Conservation (phyloP, 1,139 yeast genomes). For the Magnusiomyces sp. region DNA sequence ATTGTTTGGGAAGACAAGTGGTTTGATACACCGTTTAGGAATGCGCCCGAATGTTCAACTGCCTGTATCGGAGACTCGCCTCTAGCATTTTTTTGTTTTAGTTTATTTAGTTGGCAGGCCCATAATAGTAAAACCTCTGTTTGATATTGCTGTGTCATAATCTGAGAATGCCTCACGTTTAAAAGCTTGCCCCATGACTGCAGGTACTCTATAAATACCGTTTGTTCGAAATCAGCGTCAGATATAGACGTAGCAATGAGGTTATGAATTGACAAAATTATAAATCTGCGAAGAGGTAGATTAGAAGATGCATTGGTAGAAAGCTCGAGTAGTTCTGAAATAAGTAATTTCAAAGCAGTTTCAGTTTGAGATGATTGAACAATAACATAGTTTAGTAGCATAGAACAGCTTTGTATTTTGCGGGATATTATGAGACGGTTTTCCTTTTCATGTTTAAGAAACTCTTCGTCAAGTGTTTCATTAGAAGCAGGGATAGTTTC, state of each 20-base stretch:
- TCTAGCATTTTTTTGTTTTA: conserved; percentile 22
- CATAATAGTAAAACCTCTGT: conserved; percentile 24
- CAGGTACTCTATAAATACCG: conserved; percentile 16
- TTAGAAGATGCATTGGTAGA: conserved; percentile 3
- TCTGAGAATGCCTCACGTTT: conserved; percentile 19
- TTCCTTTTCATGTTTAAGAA: too few relatives aligned
- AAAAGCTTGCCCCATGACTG: conserved; percentile 22
- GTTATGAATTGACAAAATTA: conserved; percentile 1
- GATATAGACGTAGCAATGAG: not conserved
- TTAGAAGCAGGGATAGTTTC: too few relatives aligned
- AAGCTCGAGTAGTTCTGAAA: conserved; percentile 4
- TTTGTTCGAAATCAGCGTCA: conserved; percentile 3
- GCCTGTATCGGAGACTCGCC: conserved; percentile 5
- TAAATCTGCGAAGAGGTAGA: conserved; percentile 1
- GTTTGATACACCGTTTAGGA: conserved; percentile 39
- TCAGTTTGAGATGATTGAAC: too few relatives aligned
- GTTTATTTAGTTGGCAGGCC: conserved; percentile 19
- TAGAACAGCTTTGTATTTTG: too few relatives aligned
- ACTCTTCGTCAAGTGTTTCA: too few relatives aligned
- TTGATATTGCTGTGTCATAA: conserved; percentile 21
- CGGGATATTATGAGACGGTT: too few relatives aligned
- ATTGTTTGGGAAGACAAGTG: conserved; percentile 40
- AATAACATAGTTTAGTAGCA: too few relatives aligned
- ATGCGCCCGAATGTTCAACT: conserved; percentile 23
- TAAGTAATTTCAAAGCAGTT: not conserved